Conservation (phyloP, 1,139 yeast genomes). For the Suhomyces panamericanus region DNA sequence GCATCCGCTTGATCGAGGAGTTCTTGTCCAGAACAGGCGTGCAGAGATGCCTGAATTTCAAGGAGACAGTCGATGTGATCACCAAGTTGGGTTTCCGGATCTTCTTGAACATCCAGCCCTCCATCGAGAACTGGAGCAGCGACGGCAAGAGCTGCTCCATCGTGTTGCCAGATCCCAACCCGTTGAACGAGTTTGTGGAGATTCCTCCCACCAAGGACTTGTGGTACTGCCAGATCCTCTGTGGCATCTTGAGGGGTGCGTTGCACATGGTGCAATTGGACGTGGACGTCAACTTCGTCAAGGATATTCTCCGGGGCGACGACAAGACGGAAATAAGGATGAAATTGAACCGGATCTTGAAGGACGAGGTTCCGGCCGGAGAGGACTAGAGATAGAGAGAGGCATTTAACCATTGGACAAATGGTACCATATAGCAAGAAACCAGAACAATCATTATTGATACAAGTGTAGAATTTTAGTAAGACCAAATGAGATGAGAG, state of each 20-base stretch:
- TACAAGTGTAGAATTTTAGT: too few relatives aligned
- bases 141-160: conserved; percentile 77
- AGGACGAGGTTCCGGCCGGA: conserved; percentile 96
- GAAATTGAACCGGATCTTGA: conserved; percentile 67
- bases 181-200: conserved; percentile 93
- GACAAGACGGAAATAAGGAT: conserved; percentile 77
- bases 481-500: too few relatives aligned
- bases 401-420: neutral
- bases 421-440: too few relatives aligned
- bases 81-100: conserved; percentile 87
- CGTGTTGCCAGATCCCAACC: conserved; percentile 72
- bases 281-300: conserved; percentile 77
- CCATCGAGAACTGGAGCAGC: conserved; percentile 70
- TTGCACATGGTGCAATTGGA: conserved; percentile 95
- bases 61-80: conserved; percentile 85
- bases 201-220: conserved; percentile 69
- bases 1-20: conserved; percentile 88
- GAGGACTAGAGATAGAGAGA: conserved; percentile 55
- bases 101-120: conserved; percentile 80
- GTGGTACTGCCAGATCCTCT: conserved; percentile 89
- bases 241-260: conserved; percentile 91
- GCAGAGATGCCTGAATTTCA: conserved; percentile 75
- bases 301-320: conserved; percentile 83
- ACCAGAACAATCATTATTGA: neutral
- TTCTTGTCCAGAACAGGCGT: conserved; percentile 84